Evolutionary conservation across 2,329 filamentous ascomycete species (phyloP).

Genomic region (Parastagonospora nodorum): DNA sequence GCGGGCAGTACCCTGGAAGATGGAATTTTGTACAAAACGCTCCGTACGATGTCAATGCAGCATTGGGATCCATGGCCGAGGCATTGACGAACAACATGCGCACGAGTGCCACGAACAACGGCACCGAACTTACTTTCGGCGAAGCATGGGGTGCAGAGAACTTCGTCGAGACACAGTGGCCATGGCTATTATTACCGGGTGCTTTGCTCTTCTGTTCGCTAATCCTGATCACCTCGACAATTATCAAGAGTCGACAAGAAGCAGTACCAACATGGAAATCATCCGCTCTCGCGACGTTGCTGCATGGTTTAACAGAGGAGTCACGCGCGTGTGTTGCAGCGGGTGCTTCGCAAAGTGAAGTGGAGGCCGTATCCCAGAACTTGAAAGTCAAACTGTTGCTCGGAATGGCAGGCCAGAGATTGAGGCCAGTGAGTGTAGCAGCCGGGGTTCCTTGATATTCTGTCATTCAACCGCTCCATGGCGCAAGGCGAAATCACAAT

Average conservation of each 20-base stretch:
- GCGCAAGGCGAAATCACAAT: no score
- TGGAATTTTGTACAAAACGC: slow-evolving; percentile 15
- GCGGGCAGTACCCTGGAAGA: slow-evolving; percentile 1
- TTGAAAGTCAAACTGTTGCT: background rate
- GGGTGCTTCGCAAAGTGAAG: slow-evolving; percentile 12
- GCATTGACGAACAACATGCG: slow-evolving; percentile 20
- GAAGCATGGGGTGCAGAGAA: slow-evolving; percentile 15
- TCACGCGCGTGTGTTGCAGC: slow-evolving; percentile 6
- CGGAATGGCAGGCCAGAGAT: no score
- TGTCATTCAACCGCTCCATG: no score
- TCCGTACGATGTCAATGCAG: slow-evolving; percentile 14
- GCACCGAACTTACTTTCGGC: slow-evolving; percentile 10
- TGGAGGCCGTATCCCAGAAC: slow-evolving; percentile 15
- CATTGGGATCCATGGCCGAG: slow-evolving; percentile 8
- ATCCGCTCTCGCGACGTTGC: slow-evolving; percentile 19
- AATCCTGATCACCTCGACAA: slow-evolving; percentile 14
- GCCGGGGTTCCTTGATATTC: no score
- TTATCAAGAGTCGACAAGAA: slow-evolving; percentile 8
- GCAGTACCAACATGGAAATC: slow-evolving; percentile 19
- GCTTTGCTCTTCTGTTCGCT: slow-evolving; percentile 10
- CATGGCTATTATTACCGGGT: slow-evolving; percentile 19
- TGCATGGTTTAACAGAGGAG: slow-evolving; percentile 24
- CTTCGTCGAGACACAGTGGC: slow-evolving; percentile 18
- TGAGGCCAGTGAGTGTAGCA: background rate
- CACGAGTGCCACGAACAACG: background rate